phyloP scores from a whole-genome alignment of 768 basidiomycete genomes.

The Lentinula aciculospora region DNA sequence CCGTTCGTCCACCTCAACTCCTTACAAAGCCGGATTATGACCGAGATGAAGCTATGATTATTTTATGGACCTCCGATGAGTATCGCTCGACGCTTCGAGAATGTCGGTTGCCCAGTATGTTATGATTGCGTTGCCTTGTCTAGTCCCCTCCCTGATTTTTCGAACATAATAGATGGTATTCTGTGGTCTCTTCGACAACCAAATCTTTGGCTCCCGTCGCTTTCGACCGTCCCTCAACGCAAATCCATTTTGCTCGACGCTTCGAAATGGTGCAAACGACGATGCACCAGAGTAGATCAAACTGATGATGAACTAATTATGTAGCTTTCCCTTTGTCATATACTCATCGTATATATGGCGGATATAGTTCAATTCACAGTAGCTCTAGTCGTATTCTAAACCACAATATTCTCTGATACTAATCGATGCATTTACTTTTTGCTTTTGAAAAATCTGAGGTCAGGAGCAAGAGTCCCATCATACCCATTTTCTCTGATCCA shows the following conservation, averaged over 20 bases:
- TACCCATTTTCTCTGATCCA: slow-evolving; percentile 36
- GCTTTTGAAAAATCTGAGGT: neutral
- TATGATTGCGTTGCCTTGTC: neutral
- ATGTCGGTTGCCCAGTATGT: neutral
- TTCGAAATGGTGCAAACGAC: neutral
- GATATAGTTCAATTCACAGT: too few relatives aligned
- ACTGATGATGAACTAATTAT: too few relatives aligned
- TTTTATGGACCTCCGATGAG: neutral
- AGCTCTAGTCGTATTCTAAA: neutral
- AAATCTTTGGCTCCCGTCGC: neutral
- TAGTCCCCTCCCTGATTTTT: too few relatives aligned
- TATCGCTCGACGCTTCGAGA: neutral
- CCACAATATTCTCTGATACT: too few relatives aligned
- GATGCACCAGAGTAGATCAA: neutral
- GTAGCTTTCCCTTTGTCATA: neutral
- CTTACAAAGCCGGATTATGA: neutral
- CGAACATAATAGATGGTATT: neutral
- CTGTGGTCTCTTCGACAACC: neutral
- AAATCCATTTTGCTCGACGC: neutral
- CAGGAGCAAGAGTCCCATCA: slow-evolving; percentile 11
- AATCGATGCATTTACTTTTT: neutral
- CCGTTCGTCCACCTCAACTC: neutral
- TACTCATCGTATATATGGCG: too few relatives aligned
- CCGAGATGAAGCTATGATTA: neutral
- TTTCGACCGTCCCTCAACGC: neutral